Evolutionary conservation across 257 asterid species (phyloP), one percentile per base, ranked within the genome.

Genomic region (Gentiana dahurica): DNA sequence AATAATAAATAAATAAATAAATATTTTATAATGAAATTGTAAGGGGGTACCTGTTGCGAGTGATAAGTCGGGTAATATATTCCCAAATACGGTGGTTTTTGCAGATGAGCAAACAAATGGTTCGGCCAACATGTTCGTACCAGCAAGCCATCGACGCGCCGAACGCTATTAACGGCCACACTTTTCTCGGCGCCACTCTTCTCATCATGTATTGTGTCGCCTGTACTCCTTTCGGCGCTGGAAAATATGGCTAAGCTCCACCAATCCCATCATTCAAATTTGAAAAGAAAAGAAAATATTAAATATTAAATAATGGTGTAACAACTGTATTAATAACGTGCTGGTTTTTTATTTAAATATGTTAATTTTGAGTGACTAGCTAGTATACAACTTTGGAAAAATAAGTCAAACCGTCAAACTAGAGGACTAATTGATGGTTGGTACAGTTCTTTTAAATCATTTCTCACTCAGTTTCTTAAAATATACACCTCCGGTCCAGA

Each of bases 31-130:
- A 24, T 24, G 24, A 24, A 41, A 10, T 4, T 41, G 8, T 39
- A 41, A 5, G 46, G 8, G 11, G 46, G 36, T 4, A 91, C 98
- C 95, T 86, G 83, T 92, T 85, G 62, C 97, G 58, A 45, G 95
- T 92, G 55, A 85, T 33, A 8, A 92, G 68, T 81, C 81, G 88
- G 80, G 92, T 70, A 53, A 92, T 80, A 71, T 75, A 85, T 33
- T 92, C 95, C 97, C 94, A 83, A 3, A 85, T 12, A 0, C 95
- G 93, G 65, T 92, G 98, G 69, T 92, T 81, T 68, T 83, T 92
- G 90, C 94, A 81, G 34, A 92, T 73, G 49, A 92, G 68, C 36
- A 92, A 88, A 71, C 95, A 87, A 33, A 82, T 51, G 4, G 95
- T 85, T 48, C 98, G 77, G 71, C 90, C 74, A 6, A 92, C 60